These are phyloP conservation scores for Stentor coeruleus DNA, from an alignment of 73 alveolate genomes.

Conservation along the genomic window DNA sequence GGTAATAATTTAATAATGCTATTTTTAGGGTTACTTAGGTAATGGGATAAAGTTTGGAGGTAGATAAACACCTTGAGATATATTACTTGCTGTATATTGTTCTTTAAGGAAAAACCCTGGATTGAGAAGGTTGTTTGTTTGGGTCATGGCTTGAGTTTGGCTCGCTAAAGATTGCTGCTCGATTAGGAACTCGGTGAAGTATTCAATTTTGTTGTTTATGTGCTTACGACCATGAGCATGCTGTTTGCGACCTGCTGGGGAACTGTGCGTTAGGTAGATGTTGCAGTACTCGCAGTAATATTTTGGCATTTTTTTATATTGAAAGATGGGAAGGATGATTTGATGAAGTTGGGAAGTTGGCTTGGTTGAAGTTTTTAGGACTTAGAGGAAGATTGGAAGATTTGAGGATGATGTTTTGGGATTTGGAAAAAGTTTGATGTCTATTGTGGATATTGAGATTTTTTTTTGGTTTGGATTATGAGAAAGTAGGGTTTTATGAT, in stretches of 20 bases:
- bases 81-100: constrained; percentile 21
- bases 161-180: constrained; percentile 54
- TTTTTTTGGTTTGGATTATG: no score
- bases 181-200: constrained; percentile 88
- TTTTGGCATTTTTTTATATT: constrained; percentile 91
- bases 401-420: no score
- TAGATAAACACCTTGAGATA: constrained; percentile 21
- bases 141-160: background rate
- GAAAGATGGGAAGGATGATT: no score
- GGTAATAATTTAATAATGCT: no score
- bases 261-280: constrained; percentile 94
- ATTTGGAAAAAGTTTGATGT: no score
- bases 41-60: constrained; percentile 18
- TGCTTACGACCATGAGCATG: constrained; percentile 98
- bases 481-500: no score
- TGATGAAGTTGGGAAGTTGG: no score
- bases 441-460: no score
- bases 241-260: constrained; percentile 98
- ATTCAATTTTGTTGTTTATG: constrained; percentile 96
- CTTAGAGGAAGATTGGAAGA: no score
- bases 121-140: background rate
- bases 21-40: background rate
- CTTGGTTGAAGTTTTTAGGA: no score
- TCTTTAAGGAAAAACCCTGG: constrained; percentile 15
- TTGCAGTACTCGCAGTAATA: constrained; percentile 99